Evolutionary conservation across 2,329 filamentous ascomycete genomes (phyloP).

Genomic region (Westerdykella aurantiaca): DNA sequence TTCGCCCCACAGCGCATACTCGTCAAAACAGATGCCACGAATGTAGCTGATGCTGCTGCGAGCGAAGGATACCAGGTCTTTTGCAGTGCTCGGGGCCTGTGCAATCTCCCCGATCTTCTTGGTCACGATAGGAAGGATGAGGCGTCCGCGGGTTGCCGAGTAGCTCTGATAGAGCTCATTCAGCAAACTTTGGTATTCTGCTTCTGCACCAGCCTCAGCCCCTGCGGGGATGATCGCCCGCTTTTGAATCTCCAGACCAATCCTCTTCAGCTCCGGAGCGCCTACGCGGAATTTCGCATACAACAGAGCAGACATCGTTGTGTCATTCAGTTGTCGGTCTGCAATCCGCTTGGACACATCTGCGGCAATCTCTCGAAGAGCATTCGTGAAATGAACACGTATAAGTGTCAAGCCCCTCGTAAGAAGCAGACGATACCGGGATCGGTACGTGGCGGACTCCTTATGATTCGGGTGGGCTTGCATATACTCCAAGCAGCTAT

Average conservation of each 20-base stretch:
- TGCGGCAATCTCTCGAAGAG: conserved; percentile 56
- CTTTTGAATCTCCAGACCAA: conserved; percentile 64
- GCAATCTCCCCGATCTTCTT: conserved; percentile 56
- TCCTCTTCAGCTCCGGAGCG: conserved; percentile 58
- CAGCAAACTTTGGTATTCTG: conserved; percentile 61
- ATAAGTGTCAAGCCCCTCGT: conserved; percentile 62
- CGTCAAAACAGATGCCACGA: conserved; percentile 60
- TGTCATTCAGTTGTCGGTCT: conserved; percentile 63
- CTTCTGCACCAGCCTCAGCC: conserved; percentile 52
- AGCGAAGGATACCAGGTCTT: conserved; percentile 60
- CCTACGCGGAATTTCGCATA: conserved; percentile 67
- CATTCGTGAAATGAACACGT: conserved; percentile 59
- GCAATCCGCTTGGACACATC: conserved; percentile 59
- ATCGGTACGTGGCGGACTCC: conserved; percentile 80
- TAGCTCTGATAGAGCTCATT: conserved; percentile 61
- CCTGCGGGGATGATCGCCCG: conserved; percentile 56
- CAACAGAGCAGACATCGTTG: conserved; percentile 63
- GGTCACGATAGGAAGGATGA: conserved; percentile 57
- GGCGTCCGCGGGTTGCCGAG: conserved; percentile 51
- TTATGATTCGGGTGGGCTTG: conserved; percentile 75
- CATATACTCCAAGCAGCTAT: conserved; percentile 92
- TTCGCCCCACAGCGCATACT: conserved; percentile 61
- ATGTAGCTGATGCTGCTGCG: conserved; percentile 60
- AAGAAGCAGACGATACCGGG: conserved; percentile 77
- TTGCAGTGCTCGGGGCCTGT: conserved; percentile 54